A percentile compares a stretch with the other conserved stretches of the same genome.
Conservation (phyloP, 257 asterid species). For the Scutellaria baicalensis region DNA sequence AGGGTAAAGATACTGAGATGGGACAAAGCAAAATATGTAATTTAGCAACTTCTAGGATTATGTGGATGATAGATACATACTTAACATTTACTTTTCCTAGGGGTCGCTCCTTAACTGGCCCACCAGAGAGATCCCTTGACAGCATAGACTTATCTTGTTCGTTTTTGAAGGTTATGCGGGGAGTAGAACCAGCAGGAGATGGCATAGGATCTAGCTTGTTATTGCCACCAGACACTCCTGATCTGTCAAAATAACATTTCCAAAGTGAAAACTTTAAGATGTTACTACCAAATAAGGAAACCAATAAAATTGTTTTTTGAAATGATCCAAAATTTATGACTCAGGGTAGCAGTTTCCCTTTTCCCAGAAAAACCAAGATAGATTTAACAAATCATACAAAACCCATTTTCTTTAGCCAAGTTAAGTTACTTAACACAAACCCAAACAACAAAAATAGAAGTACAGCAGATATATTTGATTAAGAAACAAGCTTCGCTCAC, state of each 20-base stretch:
- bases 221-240: constrained; percentile 48
- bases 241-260: constrained; percentile 37
- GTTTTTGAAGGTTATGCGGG: constrained; percentile 55
- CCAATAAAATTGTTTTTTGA: background rate
- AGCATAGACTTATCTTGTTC: too few species aligned
- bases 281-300: constrained; percentile 9
- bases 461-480: background rate
- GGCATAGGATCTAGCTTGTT: constrained; percentile 57
- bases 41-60: background rate
- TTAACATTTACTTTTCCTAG: constrained; percentile 63
- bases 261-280: background rate
- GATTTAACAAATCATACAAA: background rate
- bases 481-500: background rate
- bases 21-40: background rate
- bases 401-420: background rate
- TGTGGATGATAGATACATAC: constrained; percentile 35
- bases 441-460: background rate
- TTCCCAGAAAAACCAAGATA: background rate
- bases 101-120: constrained; percentile 63
- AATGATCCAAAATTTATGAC: background rate
- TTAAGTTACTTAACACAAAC: background rate
- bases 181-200: constrained; percentile 58
- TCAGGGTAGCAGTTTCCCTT: background rate
- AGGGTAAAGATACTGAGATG: background rate
- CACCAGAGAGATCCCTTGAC: constrained; percentile 61